These are phyloP conservation scores for Polytolypa hystricis DNA, from an alignment of 2,329 filamentous ascomycete genomes.

Conservation along the genomic window DNA sequence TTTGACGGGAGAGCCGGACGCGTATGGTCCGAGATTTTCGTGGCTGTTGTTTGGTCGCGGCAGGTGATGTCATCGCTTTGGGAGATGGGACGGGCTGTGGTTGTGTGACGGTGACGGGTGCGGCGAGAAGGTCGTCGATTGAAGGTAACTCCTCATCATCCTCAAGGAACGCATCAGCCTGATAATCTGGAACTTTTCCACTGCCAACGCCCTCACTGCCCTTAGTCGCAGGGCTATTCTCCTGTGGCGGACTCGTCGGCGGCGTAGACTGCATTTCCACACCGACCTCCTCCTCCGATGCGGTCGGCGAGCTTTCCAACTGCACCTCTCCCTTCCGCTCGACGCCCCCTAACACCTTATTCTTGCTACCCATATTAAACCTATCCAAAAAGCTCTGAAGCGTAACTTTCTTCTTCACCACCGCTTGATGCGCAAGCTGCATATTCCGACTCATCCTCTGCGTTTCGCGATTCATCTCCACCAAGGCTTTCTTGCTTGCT, in stretches of 20 bases:
- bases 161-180: slow-evolving; percentile 1
- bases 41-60: not conserved
- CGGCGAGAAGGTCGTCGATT: slow-evolving; percentile 3
- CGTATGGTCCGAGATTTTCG: slow-evolving; percentile 20
- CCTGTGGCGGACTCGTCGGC: slow-evolving; percentile 53
- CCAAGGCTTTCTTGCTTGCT: slow-evolving; percentile 85
- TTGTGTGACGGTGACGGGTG: not conserved
- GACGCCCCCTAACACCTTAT: slow-evolving; percentile 23
- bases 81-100: not conserved
- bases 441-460: slow-evolving; percentile 82
- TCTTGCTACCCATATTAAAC: slow-evolving; percentile 70
- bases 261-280: slow-evolving; percentile 47
- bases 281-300: slow-evolving; percentile 32
- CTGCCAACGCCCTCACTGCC: not conserved
- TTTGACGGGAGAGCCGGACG: slow-evolving; percentile 30
- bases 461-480: slow-evolving; percentile 91
- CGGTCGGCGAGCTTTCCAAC: slow-evolving; percentile 41
- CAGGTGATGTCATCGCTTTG: slow-evolving; percentile 3
- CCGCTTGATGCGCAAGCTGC: slow-evolving; percentile 81
- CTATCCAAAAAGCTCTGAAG: slow-evolving; percentile 71
- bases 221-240: slow-evolving; percentile 13
- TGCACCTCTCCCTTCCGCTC: slow-evolving; percentile 22
- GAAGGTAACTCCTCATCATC: slow-evolving; percentile 1
- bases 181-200: not conserved
- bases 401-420: slow-evolving; percentile 81